phyloP scores from a whole-genome alignment of 2,329 filamentous ascomycete species.

The Aspergillus fructus region DNA sequence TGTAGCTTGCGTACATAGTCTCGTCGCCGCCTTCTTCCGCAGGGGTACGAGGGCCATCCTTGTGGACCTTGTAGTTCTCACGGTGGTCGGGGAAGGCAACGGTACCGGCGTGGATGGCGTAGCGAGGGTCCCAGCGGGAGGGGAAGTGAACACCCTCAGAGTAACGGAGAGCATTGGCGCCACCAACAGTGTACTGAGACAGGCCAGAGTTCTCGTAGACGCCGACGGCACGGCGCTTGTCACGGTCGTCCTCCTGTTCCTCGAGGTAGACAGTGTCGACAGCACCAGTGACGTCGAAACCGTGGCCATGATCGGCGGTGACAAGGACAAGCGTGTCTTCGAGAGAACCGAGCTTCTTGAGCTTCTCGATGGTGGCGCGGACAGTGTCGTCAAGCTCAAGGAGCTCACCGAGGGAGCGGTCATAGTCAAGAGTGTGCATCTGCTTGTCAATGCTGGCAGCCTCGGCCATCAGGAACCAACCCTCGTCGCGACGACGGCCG shows the following conservation, averaged over 20 bases:
- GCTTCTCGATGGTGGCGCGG: constrained; percentile 69
- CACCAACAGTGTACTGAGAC: constrained; percentile 68
- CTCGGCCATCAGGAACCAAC: constrained; percentile 87
- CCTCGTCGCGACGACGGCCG: constrained; percentile 62
- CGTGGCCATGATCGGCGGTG: constrained; percentile 85
- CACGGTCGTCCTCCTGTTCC: constrained; percentile 63
- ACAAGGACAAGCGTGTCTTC: constrained; percentile 78
- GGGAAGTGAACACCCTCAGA: constrained; percentile 75
- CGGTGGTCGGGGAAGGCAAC: constrained; percentile 71
- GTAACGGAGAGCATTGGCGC: constrained; percentile 62
- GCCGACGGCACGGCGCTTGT: constrained; percentile 74
- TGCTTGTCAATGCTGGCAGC: constrained; percentile 85
- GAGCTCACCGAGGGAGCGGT: constrained; percentile 79
- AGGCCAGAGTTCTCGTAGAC: constrained; percentile 71
- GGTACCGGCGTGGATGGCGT: constrained; percentile 73
- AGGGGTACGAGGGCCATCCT: constrained; percentile 62
- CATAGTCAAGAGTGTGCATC: constrained; percentile 84
- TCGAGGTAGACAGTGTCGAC: constrained; percentile 77
- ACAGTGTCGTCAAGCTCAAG: constrained; percentile 84
- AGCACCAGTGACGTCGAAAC: constrained; percentile 81
- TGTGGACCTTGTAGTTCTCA: constrained; percentile 73
- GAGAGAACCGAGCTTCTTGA: constrained; percentile 64
- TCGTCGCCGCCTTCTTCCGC: constrained; percentile 55
- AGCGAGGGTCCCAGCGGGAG: constrained; percentile 79
- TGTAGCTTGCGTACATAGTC: constrained; percentile 63